These are phyloP conservation scores for Quercus mongolica DNA, from an alignment of 306 rosid genomes.

Conservation along the genomic window DNA sequence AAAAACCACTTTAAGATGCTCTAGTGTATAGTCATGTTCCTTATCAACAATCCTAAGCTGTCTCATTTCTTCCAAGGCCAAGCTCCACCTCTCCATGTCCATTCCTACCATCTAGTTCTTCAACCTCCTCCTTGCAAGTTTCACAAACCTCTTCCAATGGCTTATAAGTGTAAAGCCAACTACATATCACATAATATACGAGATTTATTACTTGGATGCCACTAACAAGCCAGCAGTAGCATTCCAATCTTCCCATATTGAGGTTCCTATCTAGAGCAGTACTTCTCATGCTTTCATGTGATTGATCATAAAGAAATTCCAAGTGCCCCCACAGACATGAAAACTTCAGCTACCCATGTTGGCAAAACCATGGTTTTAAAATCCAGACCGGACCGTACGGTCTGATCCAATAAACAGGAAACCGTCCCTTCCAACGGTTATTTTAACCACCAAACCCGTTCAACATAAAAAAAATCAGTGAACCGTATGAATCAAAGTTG, in stretches of 20 bases:
- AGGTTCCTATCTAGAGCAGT: conserved; percentile 71
- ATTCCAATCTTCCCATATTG: conserved; percentile 67
- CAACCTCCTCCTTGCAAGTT: conserved; percentile 21
- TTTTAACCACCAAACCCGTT: too few relatives aligned
- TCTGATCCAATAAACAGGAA: too few relatives aligned
- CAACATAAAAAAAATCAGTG: too few relatives aligned
- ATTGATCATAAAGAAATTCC: conserved; percentile 75
- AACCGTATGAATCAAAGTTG: too few relatives aligned
- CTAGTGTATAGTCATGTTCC: too few relatives aligned
- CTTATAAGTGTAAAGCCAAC: conserved; percentile 54
- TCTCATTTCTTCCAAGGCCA: not conserved
- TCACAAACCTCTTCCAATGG: conserved; percentile 52
- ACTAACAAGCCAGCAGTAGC: conserved; percentile 54
- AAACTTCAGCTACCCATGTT: conserved; percentile 69
- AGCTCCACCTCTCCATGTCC: conserved; percentile 6
- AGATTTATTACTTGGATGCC: conserved; percentile 65
- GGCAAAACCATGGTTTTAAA: not conserved
- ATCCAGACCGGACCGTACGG: too few relatives aligned
- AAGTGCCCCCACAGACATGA: conserved; percentile 79
- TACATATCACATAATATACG: conserved; percentile 48
- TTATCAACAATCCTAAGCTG: not conserved
- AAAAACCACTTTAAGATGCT: too few relatives aligned
- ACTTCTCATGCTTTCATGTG: conserved; percentile 81
- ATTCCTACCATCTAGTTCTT: not conserved
- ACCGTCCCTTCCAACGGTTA: too few relatives aligned